These are phyloP conservation scores for Xylariaceae sp. DNA, from an alignment of 2,329 filamentous ascomycete genomes.

Conservation along the genomic window DNA sequence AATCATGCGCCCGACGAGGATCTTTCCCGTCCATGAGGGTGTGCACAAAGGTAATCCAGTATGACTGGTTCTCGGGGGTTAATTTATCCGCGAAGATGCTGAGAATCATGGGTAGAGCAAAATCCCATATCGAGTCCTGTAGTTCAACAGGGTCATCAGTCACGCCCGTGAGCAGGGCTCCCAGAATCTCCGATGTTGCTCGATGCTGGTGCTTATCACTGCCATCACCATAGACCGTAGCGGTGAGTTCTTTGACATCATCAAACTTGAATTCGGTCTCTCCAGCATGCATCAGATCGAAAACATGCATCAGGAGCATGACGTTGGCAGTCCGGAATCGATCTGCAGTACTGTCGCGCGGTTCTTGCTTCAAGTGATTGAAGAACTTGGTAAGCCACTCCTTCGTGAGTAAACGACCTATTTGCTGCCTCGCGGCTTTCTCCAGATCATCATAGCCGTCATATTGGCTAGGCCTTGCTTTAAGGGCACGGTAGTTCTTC, in stretches of 20 bases:
- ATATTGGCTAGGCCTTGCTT: conserved; percentile 63
- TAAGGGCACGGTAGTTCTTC: conserved; percentile 75
- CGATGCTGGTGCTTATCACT: conserved; percentile 97
- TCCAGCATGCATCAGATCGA: conserved; percentile 81
- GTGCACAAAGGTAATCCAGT: conserved; percentile 93
- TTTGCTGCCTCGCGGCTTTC: conserved; percentile 64
- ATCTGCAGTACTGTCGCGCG: conserved; percentile 73
- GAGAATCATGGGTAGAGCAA: conserved; percentile 81
- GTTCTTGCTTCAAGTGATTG: conserved; percentile 92
- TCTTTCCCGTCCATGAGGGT: conserved; percentile 85
- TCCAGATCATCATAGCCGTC: conserved; percentile 76
- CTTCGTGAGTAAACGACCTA: conserved; percentile 72
- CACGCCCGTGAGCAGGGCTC: conserved; percentile 74
- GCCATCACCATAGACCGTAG: conserved; percentile 79
- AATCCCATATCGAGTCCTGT: conserved; percentile 76
- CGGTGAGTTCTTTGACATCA: conserved; percentile 77
- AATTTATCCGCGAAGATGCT: conserved; percentile 84
- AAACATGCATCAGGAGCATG: conserved; percentile 80
- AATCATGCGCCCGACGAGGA: conserved; percentile 77
- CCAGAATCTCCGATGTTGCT: conserved; percentile 88
- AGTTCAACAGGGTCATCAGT: conserved; percentile 70
- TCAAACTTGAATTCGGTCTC: conserved; percentile 74
- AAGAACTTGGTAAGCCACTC: conserved; percentile 88
- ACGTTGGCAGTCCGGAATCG: conserved; percentile 86
- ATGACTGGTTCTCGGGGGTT: conserved; percentile 88